Evolutionary conservation across 129 eudicot genomes (phyloP), one percentile per base, ranked within the genome.

Genomic region (Scalesia atractyloides): DNA sequence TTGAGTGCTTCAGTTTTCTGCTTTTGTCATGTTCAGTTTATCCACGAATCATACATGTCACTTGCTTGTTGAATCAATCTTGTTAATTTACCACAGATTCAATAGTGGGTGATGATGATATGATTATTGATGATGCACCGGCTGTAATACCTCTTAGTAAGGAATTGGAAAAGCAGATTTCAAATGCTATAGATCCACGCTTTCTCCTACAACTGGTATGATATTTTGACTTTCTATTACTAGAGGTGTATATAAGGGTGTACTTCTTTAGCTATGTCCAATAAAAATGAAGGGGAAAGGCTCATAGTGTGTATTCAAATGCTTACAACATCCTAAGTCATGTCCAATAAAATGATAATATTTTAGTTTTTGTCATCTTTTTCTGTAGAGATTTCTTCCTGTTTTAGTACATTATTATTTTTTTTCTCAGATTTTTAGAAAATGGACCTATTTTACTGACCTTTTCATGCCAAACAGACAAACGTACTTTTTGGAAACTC

Each of bases 161-260:
- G 82, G 96, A 84, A 66, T 69, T 94, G 82, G 89, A 94, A 73
- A 82, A 63, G 50, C 97, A 94, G 77, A 94, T 94, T 74, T 78
- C 81, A 63, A 77, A 81, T 73, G 93, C 98, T 16, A 80, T 94
- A 56, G 93, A 94, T 81, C 81, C 96, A n/a, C 90, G 91, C 52
- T 90, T 94, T 86, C 96, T 94, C 74, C 76, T 81, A 39, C 96
- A 87, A 71, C 72, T 94, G 97, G 98, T 94, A 85, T 58, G 87
- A 58, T 53, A 69, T 58, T 61, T 34, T 56, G 39, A 60, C 15
- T 11, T 26, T 51, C 26, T 41, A 10, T 5, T 5, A 41, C 54
- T 37, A 8, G 33, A 48, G 65, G 56, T 43, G 44, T 50, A 9
- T 72, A 24, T 44, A 10, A 49, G 76, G 68, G 30, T 43, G 46